phyloP scores from a whole-genome alignment of 1,284 basidiomycete species.

The Cerrena zonata region DNA sequence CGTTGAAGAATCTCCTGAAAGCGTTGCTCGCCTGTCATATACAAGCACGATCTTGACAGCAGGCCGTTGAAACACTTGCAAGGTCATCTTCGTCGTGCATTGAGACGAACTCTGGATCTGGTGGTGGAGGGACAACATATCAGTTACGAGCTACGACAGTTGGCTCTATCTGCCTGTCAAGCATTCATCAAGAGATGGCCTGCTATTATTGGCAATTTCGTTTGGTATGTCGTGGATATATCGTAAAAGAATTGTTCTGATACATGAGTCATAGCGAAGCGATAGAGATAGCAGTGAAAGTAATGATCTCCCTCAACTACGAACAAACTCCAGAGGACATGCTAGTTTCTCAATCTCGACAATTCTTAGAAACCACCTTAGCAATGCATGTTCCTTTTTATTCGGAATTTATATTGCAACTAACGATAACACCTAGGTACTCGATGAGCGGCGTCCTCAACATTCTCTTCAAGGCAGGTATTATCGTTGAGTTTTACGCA shows the following conservation, averaged over 20 bases:
- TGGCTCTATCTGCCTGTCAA: conserved; percentile 53
- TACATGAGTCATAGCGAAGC: conserved; percentile 29
- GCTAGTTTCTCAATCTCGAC: conserved; percentile 48
- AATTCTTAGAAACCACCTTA: conserved; percentile 49
- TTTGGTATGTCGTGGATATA: conserved; percentile 38
- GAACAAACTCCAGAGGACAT: conserved; percentile 46
- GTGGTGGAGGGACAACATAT: conserved; percentile 38
- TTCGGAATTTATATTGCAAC: no score
- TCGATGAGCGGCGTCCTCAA: conserved; percentile 50
- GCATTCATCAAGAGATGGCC: conserved; percentile 59
- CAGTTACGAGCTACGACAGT: conserved; percentile 60
- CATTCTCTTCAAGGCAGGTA: conserved; percentile 50
- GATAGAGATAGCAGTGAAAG: conserved; percentile 43
- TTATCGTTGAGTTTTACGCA: not conserved
- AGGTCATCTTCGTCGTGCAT: conserved; percentile 43
- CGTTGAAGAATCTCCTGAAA: conserved; percentile 55
- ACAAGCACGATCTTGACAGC: conserved; percentile 65
- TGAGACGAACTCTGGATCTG: conserved; percentile 46
- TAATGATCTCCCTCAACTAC: conserved; percentile 42
- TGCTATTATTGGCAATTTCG: conserved; percentile 43
- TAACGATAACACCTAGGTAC: no score
- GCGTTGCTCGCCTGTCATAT: conserved; percentile 55
- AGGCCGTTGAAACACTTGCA: conserved; percentile 48
- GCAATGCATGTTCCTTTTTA: conserved; percentile 39
- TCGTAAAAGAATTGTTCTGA: conserved; percentile 9